Base-by-base conservation (phyloP, 2,329 filamentous ascomycete species). In the Fusarium metavorans region DNA sequence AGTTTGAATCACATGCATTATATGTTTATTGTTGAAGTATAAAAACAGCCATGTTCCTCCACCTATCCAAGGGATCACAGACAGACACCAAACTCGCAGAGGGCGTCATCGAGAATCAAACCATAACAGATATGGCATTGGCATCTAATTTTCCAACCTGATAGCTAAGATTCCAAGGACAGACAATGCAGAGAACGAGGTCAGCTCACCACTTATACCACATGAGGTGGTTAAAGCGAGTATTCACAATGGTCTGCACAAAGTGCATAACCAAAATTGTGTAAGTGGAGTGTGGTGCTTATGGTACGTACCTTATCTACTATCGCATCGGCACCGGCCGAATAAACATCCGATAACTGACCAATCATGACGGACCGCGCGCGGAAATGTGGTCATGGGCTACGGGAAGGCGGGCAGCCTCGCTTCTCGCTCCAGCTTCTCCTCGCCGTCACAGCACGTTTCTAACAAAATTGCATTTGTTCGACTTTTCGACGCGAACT, bases 341-440 rank as follows among this genome's bases (percentile, higher is more conserved):
- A 80, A 76, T 54, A 58, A 76, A 69, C 62, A 58, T 48, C 79
- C 80, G 77, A 4, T 3, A 1, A 13, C 20, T 14, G 52, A 14
- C 35, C 61, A 73, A 71, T 71, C 70, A 76, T 75, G 72, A 74
- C 73, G 73, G 72, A 56, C 73, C 32, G 66, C 45, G 48, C 58
- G 27, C 66, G 71, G 69, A 78, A 76, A 79, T 79, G 78, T 79
- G 73, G 76, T 80, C 78, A 80, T 80, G 78, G 76, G 77, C 73
- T 69, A 74, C 68, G 69, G 74, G 71, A 78, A 77, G 78, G 78
- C 76, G 78, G 78, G 78, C 78, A 80, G 78, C 77, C 78, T 79
- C 75, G 77, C 73, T 80, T 73, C 77, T 76, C 67, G 67, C 72
- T 80, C 70, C 74, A 77, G 72, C 73, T 73, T 74, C 76, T 77